phyloP scores from a whole-genome alignment of 1,284 basidiomycete species.

The Ganoderma resinaceum region DNA sequence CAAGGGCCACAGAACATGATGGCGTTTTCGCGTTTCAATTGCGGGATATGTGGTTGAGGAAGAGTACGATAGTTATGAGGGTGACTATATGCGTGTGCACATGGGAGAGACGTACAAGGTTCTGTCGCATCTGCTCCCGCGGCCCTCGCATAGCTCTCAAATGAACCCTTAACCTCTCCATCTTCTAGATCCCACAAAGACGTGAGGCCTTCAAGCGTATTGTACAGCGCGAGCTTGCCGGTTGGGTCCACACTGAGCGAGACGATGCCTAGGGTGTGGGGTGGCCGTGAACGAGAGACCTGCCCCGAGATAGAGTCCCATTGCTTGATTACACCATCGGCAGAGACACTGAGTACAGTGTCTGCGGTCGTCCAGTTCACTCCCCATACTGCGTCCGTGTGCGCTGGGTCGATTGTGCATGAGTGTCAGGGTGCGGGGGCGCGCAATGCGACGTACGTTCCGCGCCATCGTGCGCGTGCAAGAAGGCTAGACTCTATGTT shows the following conservation, averaged over 20 bases:
- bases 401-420: slow-evolving; percentile 55
- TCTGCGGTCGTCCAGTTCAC: slow-evolving; percentile 71
- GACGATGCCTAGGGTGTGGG: slow-evolving; percentile 79
- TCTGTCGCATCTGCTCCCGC: slow-evolving; percentile 59
- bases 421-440: slow-evolving; percentile 13
- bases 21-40: background rate
- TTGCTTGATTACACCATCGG: slow-evolving; percentile 77
- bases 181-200: slow-evolving; percentile 71
- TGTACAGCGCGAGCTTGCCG: slow-evolving; percentile 72
- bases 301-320: slow-evolving; percentile 74
- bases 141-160: slow-evolving; percentile 74
- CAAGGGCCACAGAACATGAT: no score
- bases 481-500: slow-evolving; percentile 72
- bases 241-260: slow-evolving; percentile 72
- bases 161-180: slow-evolving; percentile 63
- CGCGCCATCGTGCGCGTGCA: slow-evolving; percentile 73
- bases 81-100: background rate
- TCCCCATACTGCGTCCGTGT: slow-evolving; percentile 84
- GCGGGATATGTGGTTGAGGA: background rate
- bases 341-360: slow-evolving; percentile 75
- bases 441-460: slow-evolving; percentile 62
- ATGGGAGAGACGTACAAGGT: slow-evolving; percentile 62
- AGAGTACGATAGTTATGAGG: slow-evolving; percentile 20
- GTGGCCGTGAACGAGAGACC: slow-evolving; percentile 63
- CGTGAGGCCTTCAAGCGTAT: slow-evolving; percentile 84